These are phyloP conservation scores for Hymenoscyphus linearis DNA, from an alignment of 2,329 filamentous ascomycete genomes.

Conservation along the genomic window DNA sequence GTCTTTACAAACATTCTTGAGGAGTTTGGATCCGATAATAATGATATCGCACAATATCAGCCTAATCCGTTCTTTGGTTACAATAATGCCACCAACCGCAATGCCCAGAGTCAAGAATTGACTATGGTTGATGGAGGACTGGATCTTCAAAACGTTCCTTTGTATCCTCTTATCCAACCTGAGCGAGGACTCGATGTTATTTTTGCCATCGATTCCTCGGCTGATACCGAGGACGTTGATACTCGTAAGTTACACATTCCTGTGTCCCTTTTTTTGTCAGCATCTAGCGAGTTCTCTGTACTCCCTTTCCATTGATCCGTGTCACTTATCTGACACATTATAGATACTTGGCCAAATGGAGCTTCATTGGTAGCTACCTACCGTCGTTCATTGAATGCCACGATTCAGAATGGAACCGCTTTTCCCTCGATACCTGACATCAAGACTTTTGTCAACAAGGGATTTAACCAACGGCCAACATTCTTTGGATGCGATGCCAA, in stretches of 20 bases:
- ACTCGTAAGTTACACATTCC: constrained; percentile 23
- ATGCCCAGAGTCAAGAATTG: constrained; percentile 48
- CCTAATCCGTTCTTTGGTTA: constrained; percentile 73
- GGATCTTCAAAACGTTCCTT: constrained; percentile 72
- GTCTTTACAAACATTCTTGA: constrained; percentile 51
- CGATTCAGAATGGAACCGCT: constrained; percentile 59
- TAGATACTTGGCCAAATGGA: constrained; percentile 67
- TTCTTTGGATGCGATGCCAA: constrained; percentile 74
- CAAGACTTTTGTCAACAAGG: constrained; percentile 74
- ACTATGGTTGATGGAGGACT: constrained; percentile 75
- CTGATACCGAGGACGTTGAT: constrained; percentile 49
- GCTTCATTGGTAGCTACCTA: constrained; percentile 71
- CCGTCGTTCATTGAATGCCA: constrained; percentile 52
- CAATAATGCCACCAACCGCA: constrained; percentile 53
- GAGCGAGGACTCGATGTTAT: constrained; percentile 70
- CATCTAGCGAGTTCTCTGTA: neutral
- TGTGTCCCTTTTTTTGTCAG: neutral
- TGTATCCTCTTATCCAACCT: constrained; percentile 72
- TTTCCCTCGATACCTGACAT: constrained; percentile 69
- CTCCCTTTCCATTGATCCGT: neutral
- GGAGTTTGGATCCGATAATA: constrained; percentile 49
- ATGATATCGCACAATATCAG: constrained; percentile 69
- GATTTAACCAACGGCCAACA: constrained; percentile 66
- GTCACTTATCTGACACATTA: neutral
- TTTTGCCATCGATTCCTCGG: constrained; percentile 74